Evolutionary conservation across 306 rosid species (phyloP), one percentile per base, ranked within the genome.

Genomic region (Rosa chinensis): DNA sequence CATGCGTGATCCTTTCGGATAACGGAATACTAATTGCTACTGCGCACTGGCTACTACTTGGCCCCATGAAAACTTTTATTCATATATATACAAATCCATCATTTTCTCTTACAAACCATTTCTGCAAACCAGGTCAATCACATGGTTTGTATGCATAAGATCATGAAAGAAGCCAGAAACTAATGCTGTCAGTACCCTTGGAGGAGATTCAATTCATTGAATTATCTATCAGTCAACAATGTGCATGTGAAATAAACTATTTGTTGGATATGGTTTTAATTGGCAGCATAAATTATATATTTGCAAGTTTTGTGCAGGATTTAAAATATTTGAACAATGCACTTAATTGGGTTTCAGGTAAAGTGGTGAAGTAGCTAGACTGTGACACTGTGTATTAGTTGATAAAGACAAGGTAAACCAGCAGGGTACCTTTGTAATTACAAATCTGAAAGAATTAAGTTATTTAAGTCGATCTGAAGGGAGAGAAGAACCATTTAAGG

Each of bases 391-490:
- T 72, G n/a, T 25, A 49, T 49, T 3, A 72, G 12, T 20, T n/a
- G 11, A 20, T 20, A 32, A 32, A 32, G 35, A 32, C 3, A 32
- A 32, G 35, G 3, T 32, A 52, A 52, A 53, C 40, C 37, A 39
- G 66, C 16, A 73, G 66, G 77, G 64, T 45, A 73, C 14, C n/a
- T 20, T 1, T 37, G 77, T 20, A 53, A 44, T 53, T n/a, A 14
- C 28, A 10, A 17, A 35, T 18, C 35, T 5, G 50, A 32, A 10
- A 9, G 76, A 72, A n/a, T 4, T 14, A 37, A 52, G 66, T 10
- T 37, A 73, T 73, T 49, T 39, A 53, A 73, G 58, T n/a, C 66
- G 44, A 32, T 20, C 77, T 20, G 49, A n/a, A 72, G 63, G 77
- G n/a, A 52, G 50, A 0, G 37, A 37, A 39, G 77, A 55, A 11